phyloP scores from a whole-genome alignment of 257 asterid genomes.

The Scutellaria barbata region DNA sequence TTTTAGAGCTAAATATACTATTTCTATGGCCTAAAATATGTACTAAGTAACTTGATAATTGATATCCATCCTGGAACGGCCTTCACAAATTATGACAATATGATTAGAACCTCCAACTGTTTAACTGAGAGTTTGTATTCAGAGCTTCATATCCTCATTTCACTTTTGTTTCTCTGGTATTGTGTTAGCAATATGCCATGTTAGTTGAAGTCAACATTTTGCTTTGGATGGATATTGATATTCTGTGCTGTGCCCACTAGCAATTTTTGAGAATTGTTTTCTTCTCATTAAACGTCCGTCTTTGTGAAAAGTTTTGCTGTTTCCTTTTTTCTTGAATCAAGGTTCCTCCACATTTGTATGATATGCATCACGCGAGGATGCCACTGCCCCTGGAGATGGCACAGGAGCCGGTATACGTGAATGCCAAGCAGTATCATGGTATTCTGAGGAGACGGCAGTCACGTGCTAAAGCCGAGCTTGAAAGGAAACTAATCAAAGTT shows the following conservation, averaged over 20 bases:
- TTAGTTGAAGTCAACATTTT: not conserved
- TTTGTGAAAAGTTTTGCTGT: constrained; percentile 21
- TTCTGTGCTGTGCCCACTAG: not conserved
- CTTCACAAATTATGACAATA: not conserved
- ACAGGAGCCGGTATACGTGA: constrained; percentile 87
- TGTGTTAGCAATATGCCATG: not conserved
- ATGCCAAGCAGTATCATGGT: constrained; percentile 90
- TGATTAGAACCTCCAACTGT: not conserved
- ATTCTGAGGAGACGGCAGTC: constrained; percentile 83
- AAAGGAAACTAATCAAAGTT: constrained; percentile 71
- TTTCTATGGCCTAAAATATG: not conserved
- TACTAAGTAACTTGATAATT: not conserved
- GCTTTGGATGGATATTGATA: not conserved
- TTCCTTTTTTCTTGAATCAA: constrained; percentile 20
- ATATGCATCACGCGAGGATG: constrained; percentile 75
- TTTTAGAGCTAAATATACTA: no score
- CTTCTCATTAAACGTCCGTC: not conserved
- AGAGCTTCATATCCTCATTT: no score
- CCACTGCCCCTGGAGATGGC: constrained; percentile 89
- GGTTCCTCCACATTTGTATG: constrained; percentile 71
- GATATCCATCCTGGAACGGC: not conserved
- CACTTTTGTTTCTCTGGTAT: no score
- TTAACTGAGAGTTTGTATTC: no score
- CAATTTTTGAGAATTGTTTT: not conserved
- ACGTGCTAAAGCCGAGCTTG: constrained; percentile 94